Evolutionary conservation across 768 basidiomycete genomes (phyloP).

Genomic region (Tricholoma terreum): DNA sequence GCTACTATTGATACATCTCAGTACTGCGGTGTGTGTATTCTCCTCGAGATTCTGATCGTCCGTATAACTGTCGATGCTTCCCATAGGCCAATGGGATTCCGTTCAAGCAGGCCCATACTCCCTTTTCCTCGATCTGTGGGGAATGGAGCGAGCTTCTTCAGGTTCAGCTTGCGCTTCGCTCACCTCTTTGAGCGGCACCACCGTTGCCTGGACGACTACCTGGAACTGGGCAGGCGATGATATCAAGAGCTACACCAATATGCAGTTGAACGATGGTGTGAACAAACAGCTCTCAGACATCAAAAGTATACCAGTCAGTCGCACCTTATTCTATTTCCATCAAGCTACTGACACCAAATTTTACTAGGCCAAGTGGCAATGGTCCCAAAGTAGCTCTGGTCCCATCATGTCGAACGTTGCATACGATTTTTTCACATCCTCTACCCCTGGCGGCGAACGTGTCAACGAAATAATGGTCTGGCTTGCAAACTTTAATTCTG

Average conservation of each 20-base stretch:
- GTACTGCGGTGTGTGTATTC: slow-evolving; percentile 33
- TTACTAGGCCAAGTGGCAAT: slow-evolving; percentile 50
- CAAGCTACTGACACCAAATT: not conserved
- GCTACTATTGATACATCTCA: slow-evolving; percentile 34
- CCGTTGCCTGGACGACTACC: slow-evolving; percentile 47
- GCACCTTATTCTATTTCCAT: not conserved
- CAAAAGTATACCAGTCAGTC: slow-evolving; percentile 50
- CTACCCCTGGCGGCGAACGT: slow-evolving; percentile 43
- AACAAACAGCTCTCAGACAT: slow-evolving; percentile 55
- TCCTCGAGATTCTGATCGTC: not conserved
- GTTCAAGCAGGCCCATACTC: slow-evolving; percentile 45
- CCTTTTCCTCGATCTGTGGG: slow-evolving; percentile 50
- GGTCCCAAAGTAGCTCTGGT: slow-evolving; percentile 45
- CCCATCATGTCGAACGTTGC: slow-evolving; percentile 53
- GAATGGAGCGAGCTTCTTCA: slow-evolving; percentile 34
- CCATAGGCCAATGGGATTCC: slow-evolving; percentile 50
- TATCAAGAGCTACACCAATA: slow-evolving; percentile 63
- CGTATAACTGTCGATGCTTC: not conserved
- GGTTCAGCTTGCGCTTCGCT: slow-evolving; percentile 53
- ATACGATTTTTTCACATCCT: slow-evolving; percentile 63
- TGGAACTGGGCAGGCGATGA: slow-evolving; percentile 55
- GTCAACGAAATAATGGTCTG: slow-evolving; percentile 62
- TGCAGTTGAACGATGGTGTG: slow-evolving; percentile 47
- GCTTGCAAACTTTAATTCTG: slow-evolving; percentile 56
- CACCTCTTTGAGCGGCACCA: slow-evolving; percentile 37